Evolutionary conservation across 805 yeast species (phyloP).

Genomic region (Jamesozyma spencerorum): DNA sequence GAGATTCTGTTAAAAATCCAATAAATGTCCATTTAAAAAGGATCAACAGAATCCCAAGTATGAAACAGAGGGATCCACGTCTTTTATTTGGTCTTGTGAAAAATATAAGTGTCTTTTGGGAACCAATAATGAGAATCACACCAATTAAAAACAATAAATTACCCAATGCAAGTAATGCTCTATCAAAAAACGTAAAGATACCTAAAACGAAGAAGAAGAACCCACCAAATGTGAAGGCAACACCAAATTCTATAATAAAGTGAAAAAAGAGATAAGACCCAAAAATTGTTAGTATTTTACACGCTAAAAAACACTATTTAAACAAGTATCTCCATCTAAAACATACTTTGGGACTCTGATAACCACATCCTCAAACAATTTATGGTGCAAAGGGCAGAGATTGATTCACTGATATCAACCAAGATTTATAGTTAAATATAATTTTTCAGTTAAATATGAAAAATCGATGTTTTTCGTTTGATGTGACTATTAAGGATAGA

Average conservation of each 20-base stretch:
- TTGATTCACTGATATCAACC: too few relatives aligned
- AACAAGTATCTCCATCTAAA: too few relatives aligned
- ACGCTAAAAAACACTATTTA: conserved; percentile 36
- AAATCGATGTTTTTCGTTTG: too few relatives aligned
- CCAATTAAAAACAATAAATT: conserved; percentile 77
- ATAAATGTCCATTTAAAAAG: conserved; percentile 66
- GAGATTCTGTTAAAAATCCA: conserved; percentile 75
- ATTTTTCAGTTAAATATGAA: too few relatives aligned
- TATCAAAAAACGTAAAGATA: conserved; percentile 74
- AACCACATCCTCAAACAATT: conserved; percentile 45
- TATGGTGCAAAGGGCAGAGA: too few relatives aligned
- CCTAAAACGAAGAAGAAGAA: conserved; percentile 73
- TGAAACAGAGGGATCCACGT: conserved; percentile 77
- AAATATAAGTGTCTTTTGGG: conserved; percentile 69
- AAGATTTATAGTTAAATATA: too few relatives aligned
- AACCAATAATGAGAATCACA: conserved; percentile 75
- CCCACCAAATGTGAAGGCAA: conserved; percentile 81
- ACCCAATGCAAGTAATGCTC: conserved; percentile 83
- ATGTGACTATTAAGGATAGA: neutral
- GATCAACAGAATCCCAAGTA: conserved; percentile 65
- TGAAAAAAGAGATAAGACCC: too few relatives aligned
- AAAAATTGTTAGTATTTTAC: neutral
- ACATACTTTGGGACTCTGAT: conserved; percentile 67
- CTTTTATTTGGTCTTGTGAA: conserved; percentile 81
- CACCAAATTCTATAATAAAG: conserved; percentile 65